Evolutionary conservation across 1,284 basidiomycete genomes (phyloP).

Genomic region (Caloboletus firmus): DNA sequence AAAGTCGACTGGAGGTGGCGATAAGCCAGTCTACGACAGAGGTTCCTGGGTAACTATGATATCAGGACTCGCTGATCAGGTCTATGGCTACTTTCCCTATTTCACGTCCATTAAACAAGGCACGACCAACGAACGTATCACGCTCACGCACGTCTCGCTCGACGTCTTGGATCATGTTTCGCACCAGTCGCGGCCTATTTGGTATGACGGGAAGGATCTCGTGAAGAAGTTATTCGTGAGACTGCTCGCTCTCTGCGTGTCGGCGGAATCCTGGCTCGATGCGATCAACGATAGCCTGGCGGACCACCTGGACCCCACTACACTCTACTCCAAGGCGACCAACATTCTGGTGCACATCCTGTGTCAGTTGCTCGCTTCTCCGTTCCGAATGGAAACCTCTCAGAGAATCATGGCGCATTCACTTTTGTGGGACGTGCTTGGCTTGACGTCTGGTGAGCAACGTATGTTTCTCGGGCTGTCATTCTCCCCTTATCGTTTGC

Average conservation of each 20-base stretch:
- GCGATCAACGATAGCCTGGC: slow-evolving; percentile 37
- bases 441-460: slow-evolving; percentile 44
- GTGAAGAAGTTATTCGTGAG: slow-evolving; percentile 49
- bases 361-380: slow-evolving; percentile 41
- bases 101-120: slow-evolving; percentile 45
- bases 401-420: slow-evolving; percentile 46
- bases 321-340: slow-evolving; percentile 40
- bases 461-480: background rate
- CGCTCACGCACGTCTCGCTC: slow-evolving; percentile 52
- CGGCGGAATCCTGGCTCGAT: slow-evolving; percentile 59
- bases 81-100: slow-evolving; percentile 51
- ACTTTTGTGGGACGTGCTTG: slow-evolving; percentile 48
- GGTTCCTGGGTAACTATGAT: slow-evolving; percentile 46
- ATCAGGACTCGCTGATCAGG: slow-evolving; percentile 49
- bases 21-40: slow-evolving; percentile 30
- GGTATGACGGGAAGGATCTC: slow-evolving; percentile 44
- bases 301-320: slow-evolving; percentile 41
- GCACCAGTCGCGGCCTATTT: slow-evolving; percentile 50
- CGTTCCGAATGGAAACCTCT: slow-evolving; percentile 34
- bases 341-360: slow-evolving; percentile 39
- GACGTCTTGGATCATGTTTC: slow-evolving; percentile 52
- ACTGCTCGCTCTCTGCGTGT: slow-evolving; percentile 52
- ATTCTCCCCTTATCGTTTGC: slow-evolving; percentile 6
- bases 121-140: slow-evolving; percentile 58
- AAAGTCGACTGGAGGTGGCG: slow-evolving; percentile 35